Conservation (phyloP, 192 early-diverging fungal genomes). For the Phlyctochytrium bullatum region DNA sequence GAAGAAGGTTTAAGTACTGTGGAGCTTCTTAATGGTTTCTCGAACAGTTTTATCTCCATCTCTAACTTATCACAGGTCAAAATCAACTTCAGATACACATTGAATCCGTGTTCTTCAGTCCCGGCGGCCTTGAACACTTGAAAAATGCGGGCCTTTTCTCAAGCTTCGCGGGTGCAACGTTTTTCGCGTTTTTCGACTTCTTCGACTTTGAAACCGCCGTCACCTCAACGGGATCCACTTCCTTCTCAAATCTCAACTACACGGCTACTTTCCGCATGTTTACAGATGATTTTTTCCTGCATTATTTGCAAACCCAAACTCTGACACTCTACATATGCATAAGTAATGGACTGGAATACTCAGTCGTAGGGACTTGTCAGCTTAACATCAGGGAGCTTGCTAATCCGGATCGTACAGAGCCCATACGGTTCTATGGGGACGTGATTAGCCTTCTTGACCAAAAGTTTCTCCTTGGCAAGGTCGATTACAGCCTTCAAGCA, state of each 20-base stretch:
- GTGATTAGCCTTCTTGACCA: slow-evolving; percentile 43
- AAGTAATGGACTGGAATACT: slow-evolving; percentile 45
- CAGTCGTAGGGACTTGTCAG: slow-evolving; percentile 41
- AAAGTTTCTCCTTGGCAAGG: slow-evolving; percentile 46
- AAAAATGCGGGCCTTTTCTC: slow-evolving; percentile 24
- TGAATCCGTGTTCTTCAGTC: slow-evolving; percentile 38
- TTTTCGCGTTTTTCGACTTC: slow-evolving; percentile 55
- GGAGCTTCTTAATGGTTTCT: slow-evolving; percentile 42
- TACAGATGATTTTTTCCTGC: slow-evolving; percentile 57
- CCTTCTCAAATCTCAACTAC: slow-evolving; percentile 37
- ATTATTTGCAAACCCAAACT: slow-evolving; percentile 51
- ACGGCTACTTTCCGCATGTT: slow-evolving; percentile 45
- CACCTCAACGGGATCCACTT: slow-evolving; percentile 40
- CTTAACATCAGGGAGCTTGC: slow-evolving; percentile 48
- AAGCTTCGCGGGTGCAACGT: slow-evolving; percentile 23
- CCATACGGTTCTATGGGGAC: slow-evolving; percentile 48
- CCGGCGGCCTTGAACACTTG: slow-evolving; percentile 30
- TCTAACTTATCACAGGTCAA: slow-evolving; percentile 30
- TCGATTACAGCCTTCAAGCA: slow-evolving; percentile 48
- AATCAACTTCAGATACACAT: slow-evolving; percentile 49
- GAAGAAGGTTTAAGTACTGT: too few relatives aligned
- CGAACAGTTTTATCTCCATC: not conserved
- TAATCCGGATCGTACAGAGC: slow-evolving; percentile 38
- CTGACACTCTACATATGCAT: slow-evolving; percentile 39
- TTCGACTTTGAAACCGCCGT: slow-evolving; percentile 59